Conservation (phyloP, 345 rosid species). For the Capsella bursapastoris region DNA sequence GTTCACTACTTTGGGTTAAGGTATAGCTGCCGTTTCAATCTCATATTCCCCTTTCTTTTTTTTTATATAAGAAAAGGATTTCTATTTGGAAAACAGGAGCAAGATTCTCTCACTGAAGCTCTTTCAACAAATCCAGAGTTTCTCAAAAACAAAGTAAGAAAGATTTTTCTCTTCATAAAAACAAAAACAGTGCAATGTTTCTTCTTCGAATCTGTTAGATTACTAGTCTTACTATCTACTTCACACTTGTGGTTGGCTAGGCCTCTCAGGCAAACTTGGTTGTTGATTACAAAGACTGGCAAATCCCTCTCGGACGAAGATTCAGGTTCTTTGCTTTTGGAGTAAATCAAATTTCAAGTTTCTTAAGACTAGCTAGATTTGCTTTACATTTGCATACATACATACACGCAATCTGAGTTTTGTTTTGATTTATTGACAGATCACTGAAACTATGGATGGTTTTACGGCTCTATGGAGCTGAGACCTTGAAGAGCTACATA, state of each 20-base stretch:
- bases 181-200: background rate
- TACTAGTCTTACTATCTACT: background rate
- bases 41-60: slow-evolving; percentile 16
- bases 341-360: background rate
- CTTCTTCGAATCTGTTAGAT: background rate
- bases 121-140: slow-evolving; percentile 91
- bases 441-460: slow-evolving; percentile 97
- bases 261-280: slow-evolving; percentile 83
- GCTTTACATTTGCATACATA: background rate
- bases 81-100: slow-evolving; percentile 57
- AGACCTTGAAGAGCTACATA: slow-evolving; percentile 65
- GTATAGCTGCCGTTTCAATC: slow-evolving; percentile 43
- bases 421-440: slow-evolving; percentile 43
- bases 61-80: background rate
- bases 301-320: slow-evolving; percentile 93
- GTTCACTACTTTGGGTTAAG: slow-evolving; percentile 91
- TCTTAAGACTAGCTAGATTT: background rate
- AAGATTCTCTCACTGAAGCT: slow-evolving; percentile 70
- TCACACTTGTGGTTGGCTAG: slow-evolving; percentile 44
- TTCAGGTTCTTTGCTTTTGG: slow-evolving; percentile 61
- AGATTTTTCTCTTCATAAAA: background rate
- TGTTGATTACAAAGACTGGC: slow-evolving; percentile 97
- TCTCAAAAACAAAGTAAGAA: slow-evolving; percentile 80
- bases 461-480: slow-evolving; percentile 76
- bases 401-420: background rate